These are phyloP conservation scores for Scytalidium lignicola DNA, from an alignment of 2,329 filamentous ascomycete species.

Conservation along the genomic window DNA sequence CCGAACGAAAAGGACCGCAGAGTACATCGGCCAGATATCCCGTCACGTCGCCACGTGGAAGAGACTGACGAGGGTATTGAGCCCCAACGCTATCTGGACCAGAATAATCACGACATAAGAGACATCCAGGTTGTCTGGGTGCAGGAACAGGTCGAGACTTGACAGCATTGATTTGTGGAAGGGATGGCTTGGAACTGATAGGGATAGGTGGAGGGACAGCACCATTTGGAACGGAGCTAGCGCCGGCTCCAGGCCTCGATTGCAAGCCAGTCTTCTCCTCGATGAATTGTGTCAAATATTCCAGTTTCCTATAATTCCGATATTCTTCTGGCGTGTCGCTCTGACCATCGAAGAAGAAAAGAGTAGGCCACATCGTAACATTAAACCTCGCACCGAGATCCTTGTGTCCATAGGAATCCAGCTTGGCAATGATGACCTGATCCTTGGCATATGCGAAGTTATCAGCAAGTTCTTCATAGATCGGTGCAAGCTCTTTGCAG, in stretches of 20 bases:
- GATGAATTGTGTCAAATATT: constrained; percentile 18
- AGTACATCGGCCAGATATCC: constrained; percentile 73
- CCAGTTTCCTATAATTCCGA: constrained; percentile 11
- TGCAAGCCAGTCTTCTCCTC: constrained; percentile 17
- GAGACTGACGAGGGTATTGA: constrained; percentile 65
- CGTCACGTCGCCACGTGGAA: constrained; percentile 62
- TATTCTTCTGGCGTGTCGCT: constrained; percentile 17
- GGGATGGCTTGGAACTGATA: constrained; percentile 24
- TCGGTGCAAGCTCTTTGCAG: constrained; percentile 88
- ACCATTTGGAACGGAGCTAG: constrained; percentile 7
- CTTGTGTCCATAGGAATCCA: constrained; percentile 85
- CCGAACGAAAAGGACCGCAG: constrained; percentile 72
- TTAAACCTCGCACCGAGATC: constrained; percentile 66
- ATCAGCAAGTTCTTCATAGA: constrained; percentile 77
- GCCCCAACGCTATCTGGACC: constrained; percentile 72
- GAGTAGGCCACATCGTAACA: constrained; percentile 83
- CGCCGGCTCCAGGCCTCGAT: constrained; percentile 15
- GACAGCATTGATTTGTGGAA: constrained; percentile 44
- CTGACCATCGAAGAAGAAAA: constrained; percentile 72
- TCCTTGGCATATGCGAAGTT: constrained; percentile 69
- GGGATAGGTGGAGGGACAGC: constrained; percentile 24
- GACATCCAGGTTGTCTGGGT: constrained; percentile 46
- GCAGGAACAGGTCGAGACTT: constrained; percentile 16
- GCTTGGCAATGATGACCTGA: constrained; percentile 80
- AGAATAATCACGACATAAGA: constrained; percentile 85